These are phyloP conservation scores for Suhomyces sp. DNA, from an alignment of 805 yeast species.

Conservation along the genomic window DNA sequence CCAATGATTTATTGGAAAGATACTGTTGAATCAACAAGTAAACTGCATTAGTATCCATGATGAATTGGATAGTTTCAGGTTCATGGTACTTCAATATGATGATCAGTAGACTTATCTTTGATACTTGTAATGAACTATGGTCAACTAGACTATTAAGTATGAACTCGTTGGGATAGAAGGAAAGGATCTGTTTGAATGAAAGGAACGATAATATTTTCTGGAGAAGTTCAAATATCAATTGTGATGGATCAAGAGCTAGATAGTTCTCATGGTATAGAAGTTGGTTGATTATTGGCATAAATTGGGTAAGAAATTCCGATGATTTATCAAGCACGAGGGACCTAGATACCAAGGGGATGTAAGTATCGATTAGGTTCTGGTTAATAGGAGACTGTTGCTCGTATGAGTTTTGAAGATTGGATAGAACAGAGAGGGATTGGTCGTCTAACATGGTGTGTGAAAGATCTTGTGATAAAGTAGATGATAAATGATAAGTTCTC, in stretches of 20 bases:
- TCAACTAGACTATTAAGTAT: slow-evolving; percentile 3
- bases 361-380: slow-evolving; percentile 2
- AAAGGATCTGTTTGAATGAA: slow-evolving; percentile 14
- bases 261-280: slow-evolving; percentile 8
- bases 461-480: too few species aligned
- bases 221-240: slow-evolving; percentile 14
- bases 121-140: not conserved
- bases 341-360: slow-evolving; percentile 2
- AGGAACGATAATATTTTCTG: slow-evolving; percentile 13
- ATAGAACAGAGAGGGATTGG: slow-evolving; percentile 1
- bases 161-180: slow-evolving; percentile 13
- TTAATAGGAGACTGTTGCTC: not conserved
- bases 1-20: slow-evolving; percentile 5
- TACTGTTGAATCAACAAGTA: slow-evolving; percentile 6
- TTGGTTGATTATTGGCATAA: slow-evolving; percentile 5
- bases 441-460: not conserved
- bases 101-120: slow-evolving; percentile 5
- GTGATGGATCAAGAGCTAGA: slow-evolving; percentile 14
- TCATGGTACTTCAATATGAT: slow-evolving; percentile 4
- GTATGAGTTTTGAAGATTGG: not conserved
- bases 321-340: not conserved
- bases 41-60: slow-evolving; percentile 1
- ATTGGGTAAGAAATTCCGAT: not conserved
- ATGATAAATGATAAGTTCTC: too few species aligned
- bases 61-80: slow-evolving; percentile 4